Conservation (phyloP, 75 land plant species). For the Cupressus sempervirens region DNA sequence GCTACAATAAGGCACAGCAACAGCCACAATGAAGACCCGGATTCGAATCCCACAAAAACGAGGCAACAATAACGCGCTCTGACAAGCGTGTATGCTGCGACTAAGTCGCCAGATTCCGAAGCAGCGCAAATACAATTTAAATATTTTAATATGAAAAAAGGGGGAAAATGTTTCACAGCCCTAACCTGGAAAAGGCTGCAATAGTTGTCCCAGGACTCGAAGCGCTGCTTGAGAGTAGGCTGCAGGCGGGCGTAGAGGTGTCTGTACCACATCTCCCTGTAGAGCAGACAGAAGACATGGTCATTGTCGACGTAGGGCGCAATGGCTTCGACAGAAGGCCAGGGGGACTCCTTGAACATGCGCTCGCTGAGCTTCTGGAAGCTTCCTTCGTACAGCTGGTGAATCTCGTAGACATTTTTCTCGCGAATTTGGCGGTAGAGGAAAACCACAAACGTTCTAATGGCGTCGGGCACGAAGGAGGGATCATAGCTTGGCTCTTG, state of each 20-base stretch:
- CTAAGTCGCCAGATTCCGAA: neutral
- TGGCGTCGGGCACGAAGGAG: constrained; percentile 81
- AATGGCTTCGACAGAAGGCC: constrained; percentile 87
- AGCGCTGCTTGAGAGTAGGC: constrained; percentile 65
- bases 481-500: constrained; percentile 58
- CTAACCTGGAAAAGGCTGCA: constrained; percentile 51
- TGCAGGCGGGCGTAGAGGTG: constrained; percentile 68
- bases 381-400: constrained; percentile 92
- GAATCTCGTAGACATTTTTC: constrained; percentile 96
- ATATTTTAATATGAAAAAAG: neutral
- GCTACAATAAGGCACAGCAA: neutral
- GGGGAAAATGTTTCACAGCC: neutral
- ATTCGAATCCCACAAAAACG: neutral
- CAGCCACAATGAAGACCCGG: neutral
- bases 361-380: constrained; percentile 85
- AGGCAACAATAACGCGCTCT: neutral
- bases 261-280: constrained; percentile 91
- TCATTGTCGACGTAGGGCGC: constrained; percentile 88
- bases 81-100: neutral
- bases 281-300: constrained; percentile 85
- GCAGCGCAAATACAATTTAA: too few relatives aligned
- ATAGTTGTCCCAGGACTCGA: constrained; percentile 90
- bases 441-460: constrained; percentile 84
- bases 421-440: constrained; percentile 94
- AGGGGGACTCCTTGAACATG: constrained; percentile 77